Base-by-base conservation (phyloP, 495 filamentous ascomycete species). In the Lophium mytilinum region DNA sequence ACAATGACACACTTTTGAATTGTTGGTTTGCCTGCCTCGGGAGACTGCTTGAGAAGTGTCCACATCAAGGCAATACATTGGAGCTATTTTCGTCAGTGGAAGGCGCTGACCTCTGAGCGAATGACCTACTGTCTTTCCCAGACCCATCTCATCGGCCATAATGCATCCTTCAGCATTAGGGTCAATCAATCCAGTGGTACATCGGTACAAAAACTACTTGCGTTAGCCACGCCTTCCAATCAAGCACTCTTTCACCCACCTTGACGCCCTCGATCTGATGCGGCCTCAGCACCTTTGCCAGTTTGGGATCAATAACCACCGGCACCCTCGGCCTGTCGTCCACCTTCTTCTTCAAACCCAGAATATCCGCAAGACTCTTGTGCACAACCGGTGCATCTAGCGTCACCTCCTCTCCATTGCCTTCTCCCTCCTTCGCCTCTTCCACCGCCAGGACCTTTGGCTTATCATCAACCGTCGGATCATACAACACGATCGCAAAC, bases 251-350 rank as follows among this genome's bases (percentile, higher is more conserved):
- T 18, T 33, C 21, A 24, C 55, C 47, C 71, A 81, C 80, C 76
- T 95, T 96, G 42, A 99, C 93, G 68, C 93, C 93, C 69, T 97
- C 93, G 39, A 99, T 86, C 71, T 99, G 93, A 85, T 99, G 93
- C 8, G 93, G 93, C 33, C 93, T 83, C 24, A 99, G 73, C 21
- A 97, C 88, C 69, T 97, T 97, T 48, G 89, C 83, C 30, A 99
- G 73, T 66, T 78, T 83, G 11, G 93, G 93, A 71, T 99, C 93
- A 64, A 99, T 96, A 35, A 99, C 93, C 12, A 99, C 93, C 1
- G 93, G 93, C 3, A 99, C 92, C 63, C 88, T 86, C 0, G 93
- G 92, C 37, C 84, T 79, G 35, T 90, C 85, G 10, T 80, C 80
- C 19, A 92, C 83, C 63, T 90, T 79, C 65, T 98, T 97, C 75